phyloP scores from a whole-genome alignment of 116 monocot genomes.

The Iris pallida region DNA sequence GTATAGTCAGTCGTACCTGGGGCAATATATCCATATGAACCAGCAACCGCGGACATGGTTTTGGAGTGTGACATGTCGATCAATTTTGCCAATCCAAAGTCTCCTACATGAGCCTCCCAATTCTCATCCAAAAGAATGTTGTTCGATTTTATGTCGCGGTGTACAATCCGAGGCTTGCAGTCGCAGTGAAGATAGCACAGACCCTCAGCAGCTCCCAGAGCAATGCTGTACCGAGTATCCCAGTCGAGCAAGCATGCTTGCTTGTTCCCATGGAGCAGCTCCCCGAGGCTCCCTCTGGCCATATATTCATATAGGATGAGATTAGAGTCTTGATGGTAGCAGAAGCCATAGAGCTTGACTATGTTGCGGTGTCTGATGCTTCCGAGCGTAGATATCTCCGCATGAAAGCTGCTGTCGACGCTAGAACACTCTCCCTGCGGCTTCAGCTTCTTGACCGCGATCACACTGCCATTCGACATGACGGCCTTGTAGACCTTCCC shows the following conservation, averaged over 20 bases:
- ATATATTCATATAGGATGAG: slow-evolving; percentile 70
- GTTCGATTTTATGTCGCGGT: slow-evolving; percentile 70
- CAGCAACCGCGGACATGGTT: slow-evolving; percentile 81
- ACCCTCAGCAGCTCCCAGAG: slow-evolving; percentile 61
- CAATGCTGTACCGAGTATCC: slow-evolving; percentile 58
- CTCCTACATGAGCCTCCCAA: slow-evolving; percentile 78
- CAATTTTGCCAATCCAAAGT: slow-evolving; percentile 70
- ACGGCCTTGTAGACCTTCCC: slow-evolving; percentile 63
- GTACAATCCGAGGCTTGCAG: slow-evolving; percentile 55
- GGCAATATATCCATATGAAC: slow-evolving; percentile 84
- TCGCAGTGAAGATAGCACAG: slow-evolving; percentile 60
- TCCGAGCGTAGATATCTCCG: slow-evolving; percentile 69
- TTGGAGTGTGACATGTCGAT: slow-evolving; percentile 58
- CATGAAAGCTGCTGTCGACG: slow-evolving; percentile 48
- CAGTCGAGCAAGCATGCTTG: slow-evolving; percentile 37
- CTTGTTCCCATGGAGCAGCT: slow-evolving; percentile 43
- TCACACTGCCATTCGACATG: slow-evolving; percentile 35
- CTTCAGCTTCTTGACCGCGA: slow-evolving; percentile 62
- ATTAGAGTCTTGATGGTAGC: slow-evolving; percentile 51
- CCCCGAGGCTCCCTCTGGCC: slow-evolving; percentile 62
- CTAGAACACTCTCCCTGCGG: slow-evolving; percentile 50
- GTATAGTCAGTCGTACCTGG: slow-evolving; percentile 72
- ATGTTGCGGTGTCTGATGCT: slow-evolving; percentile 62
- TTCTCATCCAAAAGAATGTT: slow-evolving; percentile 62
- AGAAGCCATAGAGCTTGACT: slow-evolving; percentile 70